Base-by-base conservation (phyloP, 306 rosid genomes). In the Dicorynia guianensis region DNA sequence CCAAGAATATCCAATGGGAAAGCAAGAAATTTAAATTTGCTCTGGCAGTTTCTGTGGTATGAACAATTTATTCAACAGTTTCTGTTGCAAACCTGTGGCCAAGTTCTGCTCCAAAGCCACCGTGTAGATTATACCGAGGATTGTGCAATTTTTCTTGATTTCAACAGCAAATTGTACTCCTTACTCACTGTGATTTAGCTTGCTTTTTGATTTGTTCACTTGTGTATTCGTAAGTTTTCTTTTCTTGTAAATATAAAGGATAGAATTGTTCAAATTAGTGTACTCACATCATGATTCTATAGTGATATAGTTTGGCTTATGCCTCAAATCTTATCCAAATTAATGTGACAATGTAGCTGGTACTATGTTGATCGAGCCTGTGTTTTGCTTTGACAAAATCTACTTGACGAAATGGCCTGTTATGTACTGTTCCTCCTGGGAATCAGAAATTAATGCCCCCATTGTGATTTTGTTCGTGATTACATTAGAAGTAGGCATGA, bases 221-320 rank as follows among this genome's bases (percentile, higher is more conserved):
- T 34, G 50, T 64, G 67, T 15, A 65, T 25, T 67, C 53, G 72
- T 55, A 63, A 69, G 19, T 69, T 74, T 60, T 2, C 30, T 25
- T 25, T 25, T 25, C 54, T 63, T 78, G 83, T 81, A 81, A 77
- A 81, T 77, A 63, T 55, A 20, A 42, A 42, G 50, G 42, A 44
- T 15, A 55, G 36, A 25, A 25, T 25, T 63, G 25, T 73, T 72
- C 67, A 52, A 63, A 77, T 57, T 54, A 10, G 36, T 73, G 49
- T 68, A 56, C 18, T 10, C n/a, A 44, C 62, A 67, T 73, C 30
- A 25, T 25, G 30, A 25, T 25, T 25, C 30, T 25, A 25, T 25
- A 25, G 30, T 25, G 30, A 25, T 25, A 25, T 25, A 25, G 30
- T 25, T 25, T 25, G 30, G 30, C 30, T 25, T 25, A 25, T 25